Conservation (phyloP, 768 basidiomycete species). For the Pleurotus pulmonarius region DNA sequence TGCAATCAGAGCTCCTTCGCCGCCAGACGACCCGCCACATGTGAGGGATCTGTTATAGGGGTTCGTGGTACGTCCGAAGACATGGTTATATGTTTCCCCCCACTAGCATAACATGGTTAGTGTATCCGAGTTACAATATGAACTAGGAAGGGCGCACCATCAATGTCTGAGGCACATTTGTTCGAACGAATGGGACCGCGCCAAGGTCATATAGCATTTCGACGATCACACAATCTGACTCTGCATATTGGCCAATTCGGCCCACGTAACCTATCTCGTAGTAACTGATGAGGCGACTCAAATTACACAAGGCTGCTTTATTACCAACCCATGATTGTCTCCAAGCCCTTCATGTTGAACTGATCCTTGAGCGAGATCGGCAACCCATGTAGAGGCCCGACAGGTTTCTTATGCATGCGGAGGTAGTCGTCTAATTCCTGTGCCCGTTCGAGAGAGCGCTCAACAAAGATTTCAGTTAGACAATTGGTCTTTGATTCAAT, state of each 20-base stretch:
- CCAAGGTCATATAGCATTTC: slow-evolving; percentile 64
- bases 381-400: slow-evolving; percentile 74
- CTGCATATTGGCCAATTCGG: slow-evolving; percentile 59
- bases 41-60: slow-evolving; percentile 72
- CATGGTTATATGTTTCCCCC: slow-evolving; percentile 72
- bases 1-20: slow-evolving; percentile 71
- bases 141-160: slow-evolving; percentile 40
- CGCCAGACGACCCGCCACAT: slow-evolving; percentile 80
- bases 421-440: slow-evolving; percentile 61
- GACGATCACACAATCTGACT: slow-evolving; percentile 57
- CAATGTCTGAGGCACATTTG: slow-evolving; percentile 73
- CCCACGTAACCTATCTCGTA: slow-evolving; percentile 62
- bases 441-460: slow-evolving; percentile 63
- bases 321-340: slow-evolving; percentile 27
- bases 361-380: slow-evolving; percentile 78
- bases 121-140: not conserved
- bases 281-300: not conserved
- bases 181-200: slow-evolving; percentile 68
- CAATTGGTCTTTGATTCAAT: slow-evolving; percentile 24
- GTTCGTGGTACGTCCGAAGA: slow-evolving; percentile 78
- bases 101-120: slow-evolving; percentile 38
- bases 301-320: not conserved
- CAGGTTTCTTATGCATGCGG: slow-evolving; percentile 53
- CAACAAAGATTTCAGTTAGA: slow-evolving; percentile 77
- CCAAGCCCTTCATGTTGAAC: slow-evolving; percentile 61